Evolutionary conservation across 495 filamentous ascomycete species (phyloP).

Genomic region (Melanomma pulvis-pyrius): DNA sequence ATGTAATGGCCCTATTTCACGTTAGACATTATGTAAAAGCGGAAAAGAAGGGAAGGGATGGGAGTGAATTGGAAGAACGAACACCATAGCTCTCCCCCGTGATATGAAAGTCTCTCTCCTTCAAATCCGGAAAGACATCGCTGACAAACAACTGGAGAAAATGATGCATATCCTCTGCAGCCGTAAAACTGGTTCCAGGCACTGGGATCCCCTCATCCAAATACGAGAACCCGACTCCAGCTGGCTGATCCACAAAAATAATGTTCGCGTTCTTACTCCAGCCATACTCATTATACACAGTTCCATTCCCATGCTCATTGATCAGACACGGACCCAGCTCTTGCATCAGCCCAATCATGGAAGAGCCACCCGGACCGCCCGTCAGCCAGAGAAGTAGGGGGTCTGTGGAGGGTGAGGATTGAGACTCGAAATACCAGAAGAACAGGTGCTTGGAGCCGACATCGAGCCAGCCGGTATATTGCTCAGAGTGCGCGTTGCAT

Average conservation of each 20-base stretch:
- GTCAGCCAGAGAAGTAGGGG: slow-evolving; percentile 49
- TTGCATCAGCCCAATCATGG: slow-evolving; percentile 39
- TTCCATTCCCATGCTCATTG: slow-evolving; percentile 36
- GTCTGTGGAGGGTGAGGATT: slow-evolving; percentile 51
- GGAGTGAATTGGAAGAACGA: too few species aligned
- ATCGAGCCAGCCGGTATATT: slow-evolving; percentile 49
- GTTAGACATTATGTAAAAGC: background rate
- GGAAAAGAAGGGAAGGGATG: background rate
- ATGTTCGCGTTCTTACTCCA: slow-evolving; percentile 30
- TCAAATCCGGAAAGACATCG: slow-evolving; percentile 47
- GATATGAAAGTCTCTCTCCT: slow-evolving; percentile 39
- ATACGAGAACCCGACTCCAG: slow-evolving; percentile 29
- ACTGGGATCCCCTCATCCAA: slow-evolving; percentile 30
- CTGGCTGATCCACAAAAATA: slow-evolving; percentile 32
- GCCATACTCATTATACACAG: slow-evolving; percentile 32
- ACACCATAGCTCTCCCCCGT: slow-evolving; percentile 30
- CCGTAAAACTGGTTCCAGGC: slow-evolving; percentile 23
- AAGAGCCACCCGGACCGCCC: slow-evolving; percentile 36
- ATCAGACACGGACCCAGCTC: slow-evolving; percentile 34
- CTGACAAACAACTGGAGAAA: slow-evolving; percentile 51
- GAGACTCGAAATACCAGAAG: slow-evolving; percentile 53
- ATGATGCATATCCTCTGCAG: slow-evolving; percentile 46
- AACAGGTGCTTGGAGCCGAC: slow-evolving; percentile 32
- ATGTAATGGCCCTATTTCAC: slow-evolving; percentile 46
- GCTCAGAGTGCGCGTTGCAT: slow-evolving; percentile 46